Conservation (phyloP, 768 basidiomycete genomes). For the Cyclocybe aegerita region DNA sequence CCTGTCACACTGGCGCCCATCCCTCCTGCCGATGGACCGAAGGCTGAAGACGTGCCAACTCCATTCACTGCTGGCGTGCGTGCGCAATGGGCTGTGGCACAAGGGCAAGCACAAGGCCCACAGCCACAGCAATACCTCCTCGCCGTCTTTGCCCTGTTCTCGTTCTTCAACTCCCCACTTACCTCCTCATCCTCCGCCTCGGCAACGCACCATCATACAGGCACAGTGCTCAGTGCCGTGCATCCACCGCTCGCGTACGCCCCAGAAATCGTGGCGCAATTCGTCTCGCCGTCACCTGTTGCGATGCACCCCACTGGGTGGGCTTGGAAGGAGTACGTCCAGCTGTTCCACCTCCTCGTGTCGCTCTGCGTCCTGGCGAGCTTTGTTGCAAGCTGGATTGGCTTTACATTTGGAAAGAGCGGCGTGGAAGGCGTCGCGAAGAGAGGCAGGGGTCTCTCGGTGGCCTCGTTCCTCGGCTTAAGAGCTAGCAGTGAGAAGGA, state of each 20-base stretch:
- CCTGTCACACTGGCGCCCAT: constrained; percentile 31
- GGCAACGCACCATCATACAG: constrained; percentile 49
- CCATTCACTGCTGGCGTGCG: constrained; percentile 2
- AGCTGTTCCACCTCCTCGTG: constrained; percentile 63
- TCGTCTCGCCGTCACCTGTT: constrained; percentile 19
- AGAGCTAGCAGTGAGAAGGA: background rate
- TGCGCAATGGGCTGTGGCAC: constrained; percentile 10
- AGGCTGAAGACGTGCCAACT: constrained; percentile 17
- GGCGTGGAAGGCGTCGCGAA: constrained; percentile 12
- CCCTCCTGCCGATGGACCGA: constrained; percentile 11
- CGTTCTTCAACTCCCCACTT: constrained; percentile 42
- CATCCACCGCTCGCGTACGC: constrained; percentile 30
- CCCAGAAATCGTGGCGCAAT: constrained; percentile 30
- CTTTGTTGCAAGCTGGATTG: constrained; percentile 38
- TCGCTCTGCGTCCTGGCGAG: constrained; percentile 63
- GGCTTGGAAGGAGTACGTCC: constrained; percentile 54
- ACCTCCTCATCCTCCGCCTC: no score
- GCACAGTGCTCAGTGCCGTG: constrained; percentile 50
- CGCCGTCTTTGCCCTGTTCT: constrained; percentile 33
- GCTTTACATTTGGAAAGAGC: constrained; percentile 22
- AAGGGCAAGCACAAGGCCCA: constrained; percentile 23
- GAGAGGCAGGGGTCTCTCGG: constrained; percentile 9
- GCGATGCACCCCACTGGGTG: constrained; percentile 24
- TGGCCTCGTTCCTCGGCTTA: background rate
- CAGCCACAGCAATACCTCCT: constrained; percentile 69